These are phyloP conservation scores for Vaccinium macrocarpon DNA, from an alignment of 148 eudicot genomes.

Conservation along the genomic window DNA sequence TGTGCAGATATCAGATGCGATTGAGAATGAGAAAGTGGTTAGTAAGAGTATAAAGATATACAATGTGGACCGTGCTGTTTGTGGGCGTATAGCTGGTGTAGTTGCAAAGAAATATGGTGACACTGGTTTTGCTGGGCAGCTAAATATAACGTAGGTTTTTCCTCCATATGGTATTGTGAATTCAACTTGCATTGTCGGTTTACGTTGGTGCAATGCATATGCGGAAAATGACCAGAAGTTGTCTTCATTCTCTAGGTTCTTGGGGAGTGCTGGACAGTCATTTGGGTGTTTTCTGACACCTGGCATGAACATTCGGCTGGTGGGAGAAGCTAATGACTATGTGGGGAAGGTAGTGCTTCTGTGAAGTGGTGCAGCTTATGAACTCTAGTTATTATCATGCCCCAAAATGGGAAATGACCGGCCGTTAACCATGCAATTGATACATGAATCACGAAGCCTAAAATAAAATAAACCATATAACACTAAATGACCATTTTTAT, in stretches of 20 bases:
- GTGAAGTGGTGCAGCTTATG: neutral
- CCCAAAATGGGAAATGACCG: too few relatives aligned
- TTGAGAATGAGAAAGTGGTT: slow-evolving; percentile 83
- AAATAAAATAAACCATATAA: too few relatives aligned
- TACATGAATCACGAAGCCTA: too few relatives aligned
- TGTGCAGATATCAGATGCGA: slow-evolving; percentile 78
- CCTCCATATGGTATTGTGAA: slow-evolving; percentile 1
- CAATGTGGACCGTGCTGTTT: slow-evolving; percentile 93
- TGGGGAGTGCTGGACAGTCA: slow-evolving; percentile 98
- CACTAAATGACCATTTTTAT: too few relatives aligned
- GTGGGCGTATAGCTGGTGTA: slow-evolving; percentile 96
- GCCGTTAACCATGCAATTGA: too few relatives aligned
- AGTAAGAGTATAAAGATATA: slow-evolving; percentile 66
- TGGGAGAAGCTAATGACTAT: slow-evolving; percentile 98
- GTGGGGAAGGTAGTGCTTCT: slow-evolving; percentile 74
- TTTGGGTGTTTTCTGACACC: slow-evolving; percentile 91
- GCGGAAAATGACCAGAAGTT: slow-evolving; percentile 7
- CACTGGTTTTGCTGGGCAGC: slow-evolving; percentile 98
- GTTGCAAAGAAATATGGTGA: slow-evolving; percentile 97
- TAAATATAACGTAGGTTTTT: slow-evolving; percentile 73
- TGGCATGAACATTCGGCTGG: slow-evolving; percentile 92
- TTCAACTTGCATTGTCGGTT: neutral
- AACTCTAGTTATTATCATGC: too few relatives aligned
- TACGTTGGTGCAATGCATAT: neutral
- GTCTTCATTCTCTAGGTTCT: slow-evolving; percentile 46